Percentiles rank a stretch among this genome's conserved stretches.
Evolutionary conservation across 83 land plant species (phyloP).

Genomic region (Larix sibirica): DNA sequence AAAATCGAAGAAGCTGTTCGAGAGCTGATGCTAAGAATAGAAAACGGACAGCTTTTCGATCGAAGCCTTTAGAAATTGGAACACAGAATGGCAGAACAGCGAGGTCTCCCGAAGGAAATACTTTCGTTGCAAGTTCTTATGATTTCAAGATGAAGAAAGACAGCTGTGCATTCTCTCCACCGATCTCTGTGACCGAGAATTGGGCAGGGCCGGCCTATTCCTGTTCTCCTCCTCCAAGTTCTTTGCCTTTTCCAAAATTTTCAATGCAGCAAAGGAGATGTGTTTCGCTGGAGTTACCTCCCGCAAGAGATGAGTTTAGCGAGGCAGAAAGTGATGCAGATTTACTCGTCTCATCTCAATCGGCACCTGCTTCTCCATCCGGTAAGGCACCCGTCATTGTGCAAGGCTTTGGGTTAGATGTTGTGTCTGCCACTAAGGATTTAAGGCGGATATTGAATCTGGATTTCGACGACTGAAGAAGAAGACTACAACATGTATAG

Average conservation of each 20-base stretch:
- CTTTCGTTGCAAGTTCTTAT: background rate
- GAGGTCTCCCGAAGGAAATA: background rate
- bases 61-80: slow-evolving; percentile 7
- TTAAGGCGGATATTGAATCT: slow-evolving; percentile 66
- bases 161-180: background rate
- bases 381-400: slow-evolving; percentile 16
- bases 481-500: slow-evolving; percentile 5
- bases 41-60: background rate
- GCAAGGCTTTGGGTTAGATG: slow-evolving; percentile 18
- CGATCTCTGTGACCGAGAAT: slow-evolving; percentile 35
- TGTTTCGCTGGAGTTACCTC: slow-evolving; percentile 44
- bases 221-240: slow-evolving; percentile 81
- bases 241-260: slow-evolving; percentile 71
- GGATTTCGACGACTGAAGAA: slow-evolving; percentile 28
- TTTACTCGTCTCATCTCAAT: slow-evolving; percentile 31
- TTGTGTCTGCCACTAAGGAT: slow-evolving; percentile 59
- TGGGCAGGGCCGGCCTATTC: slow-evolving; percentile 84
- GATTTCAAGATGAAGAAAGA: background rate
- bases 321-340: background rate
- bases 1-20: background rate
- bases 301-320: slow-evolving; percentile 7
- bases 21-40: background rate
- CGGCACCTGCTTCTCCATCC: slow-evolving; percentile 66
- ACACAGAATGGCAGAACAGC: background rate
- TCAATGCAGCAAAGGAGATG: slow-evolving; percentile 46